Percentiles rank a stretch among this genome's conserved stretches.
Conservation (phyloP, 73 alveolate species). For the Paramecium sexaurelia region DNA sequence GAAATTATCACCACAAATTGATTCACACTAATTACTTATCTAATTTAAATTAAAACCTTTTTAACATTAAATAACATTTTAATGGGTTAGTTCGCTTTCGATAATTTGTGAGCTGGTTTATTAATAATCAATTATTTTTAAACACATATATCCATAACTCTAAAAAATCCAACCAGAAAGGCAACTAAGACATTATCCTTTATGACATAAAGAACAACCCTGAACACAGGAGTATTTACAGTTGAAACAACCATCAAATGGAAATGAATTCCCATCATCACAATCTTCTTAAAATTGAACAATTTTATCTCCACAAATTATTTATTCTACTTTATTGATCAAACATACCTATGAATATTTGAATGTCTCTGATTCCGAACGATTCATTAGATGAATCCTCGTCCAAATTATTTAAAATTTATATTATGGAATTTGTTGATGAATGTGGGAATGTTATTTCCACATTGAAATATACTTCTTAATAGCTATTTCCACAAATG, state of each 20-base stretch:
- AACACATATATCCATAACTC: not conserved
- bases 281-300: not conserved
- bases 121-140: too few relatives aligned
- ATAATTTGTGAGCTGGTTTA: too few relatives aligned
- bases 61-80: not conserved
- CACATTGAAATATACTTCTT: not conserved
- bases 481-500: too few relatives aligned
- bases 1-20: not conserved
- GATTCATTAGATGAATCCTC: not conserved
- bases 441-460: not conserved
- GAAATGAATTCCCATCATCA: constrained; percentile 40
- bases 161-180: not conserved
- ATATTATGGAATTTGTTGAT: not conserved
- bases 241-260: constrained; percentile 54
- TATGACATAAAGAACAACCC: not conserved
- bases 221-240: not conserved
- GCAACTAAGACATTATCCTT: not conserved
- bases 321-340: not conserved
- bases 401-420: not conserved
- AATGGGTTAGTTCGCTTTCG: too few relatives aligned
- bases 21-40: not conserved
- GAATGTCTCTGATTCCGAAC: not conserved
- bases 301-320: not conserved
- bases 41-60: not conserved
- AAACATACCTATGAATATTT: not conserved